phyloP scores from a whole-genome alignment of 352 stramenopile species.

The Phytophthora vignae region DNA sequence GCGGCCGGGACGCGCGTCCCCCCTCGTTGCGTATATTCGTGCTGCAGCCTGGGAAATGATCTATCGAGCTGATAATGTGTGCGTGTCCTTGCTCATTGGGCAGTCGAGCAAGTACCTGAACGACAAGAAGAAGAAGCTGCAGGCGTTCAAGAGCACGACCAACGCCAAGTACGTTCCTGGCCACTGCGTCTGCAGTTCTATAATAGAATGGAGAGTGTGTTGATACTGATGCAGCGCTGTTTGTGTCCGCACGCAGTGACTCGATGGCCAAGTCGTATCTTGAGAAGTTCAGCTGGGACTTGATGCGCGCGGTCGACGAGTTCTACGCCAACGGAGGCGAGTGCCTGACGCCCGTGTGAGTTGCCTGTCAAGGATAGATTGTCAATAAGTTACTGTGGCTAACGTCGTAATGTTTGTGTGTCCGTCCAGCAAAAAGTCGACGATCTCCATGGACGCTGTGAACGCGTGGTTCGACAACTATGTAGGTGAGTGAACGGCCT shows the following conservation, averaged over 20 bases:
- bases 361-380: not conserved
- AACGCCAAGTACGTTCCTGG: constrained; percentile 61
- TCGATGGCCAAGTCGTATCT: constrained; percentile 74
- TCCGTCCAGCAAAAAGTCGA: constrained; percentile 34
- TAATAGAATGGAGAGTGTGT: not conserved
- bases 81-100: not conserved
- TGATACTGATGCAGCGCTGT: not conserved
- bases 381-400: not conserved
- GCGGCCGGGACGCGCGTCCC: not conserved
- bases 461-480: constrained; percentile 79
- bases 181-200: not conserved
- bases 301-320: constrained; percentile 81
- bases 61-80: constrained; percentile 1
- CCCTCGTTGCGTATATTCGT: not conserved
- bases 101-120: constrained; percentile 50
- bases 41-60: not conserved
- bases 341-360: constrained; percentile 32
- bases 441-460: constrained; percentile 50
- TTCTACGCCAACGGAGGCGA: constrained; percentile 78
- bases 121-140: constrained; percentile 26
- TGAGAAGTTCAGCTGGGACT: constrained; percentile 82
- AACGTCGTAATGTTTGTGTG: not conserved
- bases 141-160: constrained; percentile 79
- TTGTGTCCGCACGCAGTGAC: constrained; percentile 47
- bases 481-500: constrained; percentile 34